A percentile compares a stretch with the other conserved stretches of the same genome.
Conservation (phyloP, 768 basidiomycete species). For the Mycena galopus region DNA sequence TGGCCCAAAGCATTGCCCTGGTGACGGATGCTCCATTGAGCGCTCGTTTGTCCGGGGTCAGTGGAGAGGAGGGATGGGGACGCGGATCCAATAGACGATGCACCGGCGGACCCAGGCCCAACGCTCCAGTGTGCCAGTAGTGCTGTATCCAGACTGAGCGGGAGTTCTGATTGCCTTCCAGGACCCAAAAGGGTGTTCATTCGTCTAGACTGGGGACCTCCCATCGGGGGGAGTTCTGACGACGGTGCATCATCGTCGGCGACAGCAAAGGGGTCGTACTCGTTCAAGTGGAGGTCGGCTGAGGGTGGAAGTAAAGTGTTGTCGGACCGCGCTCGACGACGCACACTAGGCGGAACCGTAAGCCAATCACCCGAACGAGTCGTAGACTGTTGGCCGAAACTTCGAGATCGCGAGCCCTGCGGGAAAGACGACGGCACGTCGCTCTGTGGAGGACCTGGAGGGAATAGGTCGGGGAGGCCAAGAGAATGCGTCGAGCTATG, state of each 20-base stretch:
- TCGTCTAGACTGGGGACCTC: too few relatives aligned
- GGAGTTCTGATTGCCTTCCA: too few relatives aligned
- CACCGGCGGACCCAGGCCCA: too few relatives aligned
- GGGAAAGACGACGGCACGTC: not conserved
- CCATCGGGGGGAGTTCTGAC: not conserved
- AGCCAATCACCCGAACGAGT: not conserved
- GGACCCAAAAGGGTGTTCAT: too few relatives aligned
- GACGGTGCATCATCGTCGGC: slow-evolving; percentile 4
- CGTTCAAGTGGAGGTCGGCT: not conserved
- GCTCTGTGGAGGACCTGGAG: not conserved
- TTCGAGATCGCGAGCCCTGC: too few relatives aligned
- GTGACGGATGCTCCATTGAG: not conserved
- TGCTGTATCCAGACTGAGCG: too few relatives aligned
- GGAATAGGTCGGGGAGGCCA: not conserved
- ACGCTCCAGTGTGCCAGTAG: too few relatives aligned
- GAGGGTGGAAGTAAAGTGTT: not conserved
- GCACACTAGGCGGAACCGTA: not conserved
- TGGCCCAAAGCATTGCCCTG: not conserved
- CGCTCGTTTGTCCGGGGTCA: not conserved
- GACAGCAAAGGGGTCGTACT: not conserved
- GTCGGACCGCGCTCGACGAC: slow-evolving; percentile 11
- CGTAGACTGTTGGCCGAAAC: too few relatives aligned
- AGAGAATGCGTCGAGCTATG: too few relatives aligned
- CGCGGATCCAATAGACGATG: too few relatives aligned
- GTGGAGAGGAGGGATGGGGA: not conserved